Base-by-base conservation (phyloP, 164 flowering plant species). In the Piper longum region DNA sequence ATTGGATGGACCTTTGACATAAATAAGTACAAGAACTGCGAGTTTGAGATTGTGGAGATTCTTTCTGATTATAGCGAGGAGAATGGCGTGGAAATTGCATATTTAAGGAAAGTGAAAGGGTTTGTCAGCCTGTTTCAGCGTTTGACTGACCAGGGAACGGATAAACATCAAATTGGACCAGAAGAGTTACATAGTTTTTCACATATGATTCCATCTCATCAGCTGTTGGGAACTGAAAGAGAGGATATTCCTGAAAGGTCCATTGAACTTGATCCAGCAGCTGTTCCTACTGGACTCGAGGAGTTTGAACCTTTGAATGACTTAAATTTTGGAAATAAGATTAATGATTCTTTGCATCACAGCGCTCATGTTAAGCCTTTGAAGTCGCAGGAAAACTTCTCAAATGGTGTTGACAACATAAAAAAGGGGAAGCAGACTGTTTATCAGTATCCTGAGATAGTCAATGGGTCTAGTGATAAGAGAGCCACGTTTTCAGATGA, bases 251-350 rank as follows among this genome's bases (percentile, higher is more conserved):
- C 86, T 0, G 70, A 59, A 66, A 85, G 83, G 12, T 78, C 80
- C n/a, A 77, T 73, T 66, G 93, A 87, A 68, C 85, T 87, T 59
- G 93, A 87, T 74, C 87, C 85, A 16, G 86, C 85, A 43, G 72
- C 85, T 57, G 51, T 86, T 58, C 88, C 87, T 17, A 4, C 17
- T 57, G 58, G 79, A 16, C 42, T 71, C 11, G 68, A 66, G 57
- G 78, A 74, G 54, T 55, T 71, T 59, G 64, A 8, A 56, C 59
- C 48, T 19, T 16, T 56, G 39, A 17, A 5, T 61, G 63, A 44
- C 43, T 17, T 43, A 11, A 16, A 43, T 16, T 4, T 56, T 8
- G 59, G 17, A 6, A 26, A 17, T n/a, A 26, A 56, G 11, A 56
- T 60, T 14, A 60, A 39, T 60, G 19, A 14, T 4, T 42, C 3